A percentile compares a stretch with the other conserved stretches of the same genome.
These are phyloP conservation scores for Ustilago shanxiensis DNA, from an alignment of 1,284 basidiomycete species.

Conservation along the genomic window DNA sequence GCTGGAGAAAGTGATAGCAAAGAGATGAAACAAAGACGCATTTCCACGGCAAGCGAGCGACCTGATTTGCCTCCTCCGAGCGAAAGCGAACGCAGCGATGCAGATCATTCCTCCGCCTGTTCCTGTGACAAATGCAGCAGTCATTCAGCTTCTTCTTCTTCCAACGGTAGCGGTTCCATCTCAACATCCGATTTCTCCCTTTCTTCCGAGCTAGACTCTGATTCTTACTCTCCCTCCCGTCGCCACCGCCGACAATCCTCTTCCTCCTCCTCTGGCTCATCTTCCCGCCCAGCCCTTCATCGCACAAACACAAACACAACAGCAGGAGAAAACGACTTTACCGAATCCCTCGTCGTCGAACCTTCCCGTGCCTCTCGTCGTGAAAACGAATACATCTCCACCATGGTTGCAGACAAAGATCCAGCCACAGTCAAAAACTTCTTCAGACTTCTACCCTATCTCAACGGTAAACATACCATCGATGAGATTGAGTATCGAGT, in stretches of 20 bases:
- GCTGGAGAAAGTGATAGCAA: conserved; percentile 7
- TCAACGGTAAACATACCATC: conserved; percentile 68
- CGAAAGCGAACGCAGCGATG: conserved; percentile 18
- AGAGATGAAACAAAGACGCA: conserved; percentile 29
- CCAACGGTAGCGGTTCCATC: background rate
- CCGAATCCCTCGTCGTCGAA: conserved; percentile 78
- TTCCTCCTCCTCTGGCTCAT: background rate
- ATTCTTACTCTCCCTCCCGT: background rate
- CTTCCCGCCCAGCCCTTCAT: background rate
- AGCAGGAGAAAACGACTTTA: conserved; percentile 5
- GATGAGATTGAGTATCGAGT: conserved; percentile 65
- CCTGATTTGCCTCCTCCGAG: conserved; percentile 42
- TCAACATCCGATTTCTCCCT: conserved; percentile 27
- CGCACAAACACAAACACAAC: conserved; percentile 1
- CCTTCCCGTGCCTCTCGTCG: conserved; percentile 82
- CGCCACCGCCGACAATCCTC: background rate
- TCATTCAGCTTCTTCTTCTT: conserved; percentile 4
- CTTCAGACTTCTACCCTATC: conserved; percentile 60
- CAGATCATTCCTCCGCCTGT: conserved; percentile 2
- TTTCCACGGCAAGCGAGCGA: conserved; percentile 43
- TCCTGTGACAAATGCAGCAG: background rate
- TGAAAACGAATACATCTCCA: conserved; percentile 82
- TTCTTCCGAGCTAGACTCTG: conserved; percentile 22
- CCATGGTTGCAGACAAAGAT: conserved; percentile 84
- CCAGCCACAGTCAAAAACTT: conserved; percentile 46